A percentile compares a stretch with the other conserved stretches of the same genome.
These are phyloP conservation scores for Lodderomyces metapsilosis DNA, from an alignment of 1,139 yeast species.

Conservation along the genomic window DNA sequence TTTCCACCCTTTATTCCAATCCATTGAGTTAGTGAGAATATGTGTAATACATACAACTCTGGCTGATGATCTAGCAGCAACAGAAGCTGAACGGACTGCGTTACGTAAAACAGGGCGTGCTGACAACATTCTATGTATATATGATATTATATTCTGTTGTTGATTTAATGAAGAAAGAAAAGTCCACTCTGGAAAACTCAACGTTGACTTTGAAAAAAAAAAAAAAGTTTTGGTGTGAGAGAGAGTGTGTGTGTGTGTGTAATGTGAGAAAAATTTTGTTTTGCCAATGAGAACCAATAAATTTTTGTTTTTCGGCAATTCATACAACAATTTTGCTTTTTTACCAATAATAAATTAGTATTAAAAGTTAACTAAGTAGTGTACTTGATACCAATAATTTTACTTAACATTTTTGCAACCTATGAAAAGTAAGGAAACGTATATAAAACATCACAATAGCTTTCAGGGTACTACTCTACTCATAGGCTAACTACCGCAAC, in stretches of 20 bases:
- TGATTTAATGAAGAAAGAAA: conserved; percentile 3
- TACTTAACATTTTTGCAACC: neutral
- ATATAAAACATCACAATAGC: too few relatives aligned
- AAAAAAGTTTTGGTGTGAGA: neutral
- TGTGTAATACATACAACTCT: conserved; percentile 64
- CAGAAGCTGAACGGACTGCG: conserved; percentile 75
- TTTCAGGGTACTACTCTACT: too few relatives aligned
- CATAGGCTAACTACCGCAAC: too few relatives aligned
- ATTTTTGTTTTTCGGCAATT: neutral
- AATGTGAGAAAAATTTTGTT: too few relatives aligned
- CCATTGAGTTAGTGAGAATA: too few relatives aligned
- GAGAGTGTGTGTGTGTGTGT: neutral
- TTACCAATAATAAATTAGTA: neutral
- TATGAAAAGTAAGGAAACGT: neutral
- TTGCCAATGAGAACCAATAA: conserved; percentile 2
- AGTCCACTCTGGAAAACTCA: neutral
- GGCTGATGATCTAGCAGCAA: conserved; percentile 55
- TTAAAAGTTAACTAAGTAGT: too few relatives aligned
- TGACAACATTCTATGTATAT: conserved; percentile 58
- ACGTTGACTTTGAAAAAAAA: too few relatives aligned
- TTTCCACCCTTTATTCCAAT: neutral
- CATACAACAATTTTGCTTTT: too few relatives aligned
- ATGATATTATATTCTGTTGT: conserved; percentile 3
- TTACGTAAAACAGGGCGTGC: conserved; percentile 81
- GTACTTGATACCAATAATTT: neutral